Evolutionary conservation across 2,329 filamentous ascomycete species (phyloP).

Genomic region (Thielaviopsis cerberus): DNA sequence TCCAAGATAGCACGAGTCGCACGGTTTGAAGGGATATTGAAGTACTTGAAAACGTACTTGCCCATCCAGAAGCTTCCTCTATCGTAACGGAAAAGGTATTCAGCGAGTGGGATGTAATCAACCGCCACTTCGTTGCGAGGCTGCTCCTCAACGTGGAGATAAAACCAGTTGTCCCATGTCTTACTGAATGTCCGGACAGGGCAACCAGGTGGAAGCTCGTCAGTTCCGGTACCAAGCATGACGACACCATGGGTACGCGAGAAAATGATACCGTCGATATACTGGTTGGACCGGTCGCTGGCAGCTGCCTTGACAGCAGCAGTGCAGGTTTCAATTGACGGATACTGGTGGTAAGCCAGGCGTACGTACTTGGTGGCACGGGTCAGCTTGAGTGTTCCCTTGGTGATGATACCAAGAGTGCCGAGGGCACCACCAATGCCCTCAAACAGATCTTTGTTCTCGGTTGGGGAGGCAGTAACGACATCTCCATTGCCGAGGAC

Average conservation of each 20-base stretch:
- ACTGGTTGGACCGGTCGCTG: constrained; percentile 31
- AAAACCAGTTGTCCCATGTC: constrained; percentile 52
- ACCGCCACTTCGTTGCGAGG: constrained; percentile 17
- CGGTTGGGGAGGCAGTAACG: constrained; percentile 28
- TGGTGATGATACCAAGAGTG: constrained; percentile 46
- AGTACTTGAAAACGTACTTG: constrained; percentile 43
- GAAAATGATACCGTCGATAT: constrained; percentile 52
- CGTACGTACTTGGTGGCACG: constrained; percentile 37
- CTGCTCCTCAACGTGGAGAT: constrained; percentile 41
- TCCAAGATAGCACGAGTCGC: constrained; percentile 43
- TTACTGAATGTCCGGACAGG: constrained; percentile 32
- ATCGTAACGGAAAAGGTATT: constrained; percentile 57
- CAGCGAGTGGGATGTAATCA: constrained; percentile 41
- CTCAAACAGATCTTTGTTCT: constrained; percentile 41
- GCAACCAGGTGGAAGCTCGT: constrained; percentile 23
- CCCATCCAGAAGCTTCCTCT: constrained; percentile 52
- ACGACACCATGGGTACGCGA: constrained; percentile 35
- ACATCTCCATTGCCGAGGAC: constrained; percentile 43
- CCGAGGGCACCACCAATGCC: constrained; percentile 48
- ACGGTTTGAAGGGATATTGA: constrained; percentile 44
- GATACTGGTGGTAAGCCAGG: constrained; percentile 33
- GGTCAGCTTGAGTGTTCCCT: constrained; percentile 41
- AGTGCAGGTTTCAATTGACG: constrained; percentile 22
- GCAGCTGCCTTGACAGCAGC: constrained; percentile 28
- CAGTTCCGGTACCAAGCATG: constrained; percentile 39